Conservation (phyloP, 2,329 filamentous ascomycete genomes). For the Sordariomycetes sp. region DNA sequence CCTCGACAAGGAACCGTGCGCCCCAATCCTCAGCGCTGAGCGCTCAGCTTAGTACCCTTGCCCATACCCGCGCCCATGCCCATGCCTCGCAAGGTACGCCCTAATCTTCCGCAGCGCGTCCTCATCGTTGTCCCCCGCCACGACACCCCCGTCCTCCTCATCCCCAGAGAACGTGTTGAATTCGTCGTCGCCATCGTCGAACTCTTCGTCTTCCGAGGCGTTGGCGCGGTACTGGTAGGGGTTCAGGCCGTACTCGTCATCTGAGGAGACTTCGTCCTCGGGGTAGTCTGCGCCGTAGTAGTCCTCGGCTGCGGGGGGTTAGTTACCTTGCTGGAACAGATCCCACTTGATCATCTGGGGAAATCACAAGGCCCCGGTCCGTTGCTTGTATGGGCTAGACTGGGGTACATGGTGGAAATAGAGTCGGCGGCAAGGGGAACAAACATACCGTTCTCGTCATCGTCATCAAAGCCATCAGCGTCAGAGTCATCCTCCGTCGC, state of each 20-base stretch:
- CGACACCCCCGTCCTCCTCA: conserved; percentile 20
- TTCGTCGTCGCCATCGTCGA: conserved; percentile 41
- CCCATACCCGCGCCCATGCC: no score
- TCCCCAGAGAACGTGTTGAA: conserved; percentile 24
- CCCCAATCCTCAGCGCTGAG: background rate
- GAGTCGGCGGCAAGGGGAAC: background rate
- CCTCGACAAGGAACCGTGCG: background rate
- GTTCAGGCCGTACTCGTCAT: conserved; percentile 21
- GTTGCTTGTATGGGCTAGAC: conserved; percentile 3
- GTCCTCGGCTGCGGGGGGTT: conserved; percentile 46
- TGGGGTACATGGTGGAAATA: background rate
- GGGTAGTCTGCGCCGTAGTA: conserved; percentile 72
- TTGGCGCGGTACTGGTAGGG: conserved; percentile 32
- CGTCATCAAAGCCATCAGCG: conserved; percentile 40
- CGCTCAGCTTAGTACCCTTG: no score
- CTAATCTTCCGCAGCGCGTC: conserved; percentile 13
- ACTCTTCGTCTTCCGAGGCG: conserved; percentile 22
- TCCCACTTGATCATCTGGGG: background rate
- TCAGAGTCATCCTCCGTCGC: conserved; percentile 48
- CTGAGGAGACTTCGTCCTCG: conserved; percentile 59
- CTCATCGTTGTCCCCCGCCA: conserved; percentile 21
- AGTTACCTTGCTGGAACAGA: background rate
- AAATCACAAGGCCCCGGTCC: background rate
- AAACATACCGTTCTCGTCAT: conserved; percentile 49
- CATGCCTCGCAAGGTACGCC: conserved; percentile 8